These are phyloP conservation scores for Aspergillus funiculosus DNA, from an alignment of 495 filamentous ascomycete species.

Conservation along the genomic window DNA sequence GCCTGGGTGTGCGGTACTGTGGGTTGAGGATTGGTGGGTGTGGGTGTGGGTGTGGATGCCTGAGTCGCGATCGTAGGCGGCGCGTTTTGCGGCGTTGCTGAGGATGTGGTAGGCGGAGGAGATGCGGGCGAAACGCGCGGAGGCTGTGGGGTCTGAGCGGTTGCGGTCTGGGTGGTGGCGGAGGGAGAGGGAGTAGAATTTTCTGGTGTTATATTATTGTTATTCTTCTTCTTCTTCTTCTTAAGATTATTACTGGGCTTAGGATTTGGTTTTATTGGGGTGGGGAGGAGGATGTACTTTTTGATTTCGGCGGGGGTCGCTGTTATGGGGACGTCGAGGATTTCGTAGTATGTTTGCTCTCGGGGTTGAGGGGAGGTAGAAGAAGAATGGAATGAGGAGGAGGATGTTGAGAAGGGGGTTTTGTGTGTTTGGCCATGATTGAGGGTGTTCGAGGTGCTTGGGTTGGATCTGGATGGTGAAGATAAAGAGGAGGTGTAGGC, in stretches of 20 bases:
- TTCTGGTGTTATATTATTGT: conserved; percentile 24
- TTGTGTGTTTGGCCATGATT: neutral
- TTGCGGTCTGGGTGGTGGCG: conserved; percentile 91
- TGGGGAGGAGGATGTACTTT: conserved; percentile 49
- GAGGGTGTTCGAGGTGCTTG: neutral
- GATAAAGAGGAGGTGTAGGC: neutral
- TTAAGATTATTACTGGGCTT: too few relatives aligned
- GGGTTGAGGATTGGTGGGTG: conserved; percentile 21
- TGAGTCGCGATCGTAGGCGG: conserved; percentile 69
- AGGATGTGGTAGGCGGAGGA: conserved; percentile 82
- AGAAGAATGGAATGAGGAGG: conserved; percentile 16
- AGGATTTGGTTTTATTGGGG: neutral
- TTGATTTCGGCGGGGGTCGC: conserved; percentile 78
- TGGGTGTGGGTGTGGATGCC: conserved; percentile 33
- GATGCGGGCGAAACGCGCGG: conserved; percentile 75
- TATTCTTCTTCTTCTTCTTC: too few relatives aligned
- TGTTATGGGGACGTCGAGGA: conserved; percentile 61
- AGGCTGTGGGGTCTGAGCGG: conserved; percentile 64
- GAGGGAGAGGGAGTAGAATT: conserved; percentile 92
- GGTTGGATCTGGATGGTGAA: neutral
- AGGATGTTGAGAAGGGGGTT: conserved; percentile 39
- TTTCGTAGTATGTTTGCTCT: conserved; percentile 68
- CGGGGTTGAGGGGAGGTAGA: too few relatives aligned
- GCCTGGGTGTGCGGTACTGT: conserved; percentile 23
- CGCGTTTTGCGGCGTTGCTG: conserved; percentile 61